Conservation (phyloP, 148 eudicot species). For the Chenopodium suecicum region DNA sequence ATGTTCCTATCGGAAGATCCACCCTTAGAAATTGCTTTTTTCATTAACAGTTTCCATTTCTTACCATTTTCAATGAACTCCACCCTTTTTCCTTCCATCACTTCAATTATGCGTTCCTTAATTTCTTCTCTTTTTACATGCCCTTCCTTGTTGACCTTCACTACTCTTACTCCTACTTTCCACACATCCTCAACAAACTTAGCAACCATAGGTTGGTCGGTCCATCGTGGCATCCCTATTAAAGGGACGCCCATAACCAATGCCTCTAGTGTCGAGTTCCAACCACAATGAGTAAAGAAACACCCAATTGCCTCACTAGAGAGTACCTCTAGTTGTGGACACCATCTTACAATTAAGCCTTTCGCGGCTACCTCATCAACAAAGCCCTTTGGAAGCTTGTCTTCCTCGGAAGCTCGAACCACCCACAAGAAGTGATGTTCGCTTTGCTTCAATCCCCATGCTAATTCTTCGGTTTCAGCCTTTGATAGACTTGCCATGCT, state of each 20-base stretch:
- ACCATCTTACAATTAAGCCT: constrained; percentile 40
- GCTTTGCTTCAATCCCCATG: constrained; percentile 32
- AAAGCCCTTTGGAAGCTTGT: constrained; percentile 24
- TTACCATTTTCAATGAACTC: constrained; percentile 36
- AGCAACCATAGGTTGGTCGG: constrained; percentile 47
- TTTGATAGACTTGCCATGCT: constrained; percentile 37
- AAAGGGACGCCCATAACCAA: constrained; percentile 43
- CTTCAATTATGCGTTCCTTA: constrained; percentile 32
- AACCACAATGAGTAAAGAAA: constrained; percentile 46
- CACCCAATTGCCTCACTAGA: constrained; percentile 37
- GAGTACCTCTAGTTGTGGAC: constrained; percentile 41
- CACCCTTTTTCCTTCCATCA: constrained; percentile 36
- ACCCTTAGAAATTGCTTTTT: constrained; percentile 35
- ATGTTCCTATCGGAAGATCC: constrained; percentile 45
- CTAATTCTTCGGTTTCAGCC: constrained; percentile 42
- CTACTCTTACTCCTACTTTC: constrained; percentile 55
- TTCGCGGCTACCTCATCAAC: constrained; percentile 9
- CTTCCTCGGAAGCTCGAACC: constrained; percentile 28
- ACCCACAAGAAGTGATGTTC: constrained; percentile 38
- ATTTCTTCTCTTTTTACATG: constrained; percentile 40
- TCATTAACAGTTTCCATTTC: constrained; percentile 40
- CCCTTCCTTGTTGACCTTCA: constrained; percentile 38
- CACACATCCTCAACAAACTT: constrained; percentile 50
- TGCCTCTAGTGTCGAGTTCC: constrained; percentile 39
- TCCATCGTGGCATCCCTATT: constrained; percentile 57